Base-by-base conservation (phyloP, 164 flowering plant genomes). In the Annona cherimola region DNA sequence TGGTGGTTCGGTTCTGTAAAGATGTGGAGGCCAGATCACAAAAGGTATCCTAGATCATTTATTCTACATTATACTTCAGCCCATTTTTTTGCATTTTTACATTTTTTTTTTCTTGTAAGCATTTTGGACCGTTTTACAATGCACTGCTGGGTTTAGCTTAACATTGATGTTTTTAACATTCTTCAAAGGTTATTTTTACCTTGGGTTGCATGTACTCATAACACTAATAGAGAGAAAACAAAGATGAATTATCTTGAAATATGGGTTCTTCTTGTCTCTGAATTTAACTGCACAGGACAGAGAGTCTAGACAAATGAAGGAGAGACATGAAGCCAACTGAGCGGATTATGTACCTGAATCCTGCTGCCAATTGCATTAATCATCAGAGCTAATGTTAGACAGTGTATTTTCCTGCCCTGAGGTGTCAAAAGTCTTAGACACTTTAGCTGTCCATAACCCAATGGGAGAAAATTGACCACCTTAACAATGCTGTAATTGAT, bases 11-110 rank as follows among this genome's bases (percentile, higher is more conserved):
- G 35, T 94, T 94, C 74, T 94, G 99, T 82, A 94, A 91, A 84
- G 96, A 92, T 80, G 97, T 94, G 75, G 95, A 92, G 80, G 81
- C 77, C 72, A 84, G 99, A 85, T 84, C 97, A 42, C 92, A 89
- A 71, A 63, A 72, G 90, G 97, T 90, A 84, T 20, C 76, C 41
- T 63, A 50, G 19, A 45, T 68, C 44, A 45, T 35, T 35, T 61
- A 63, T 61, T 66, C 65, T 35, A n/a, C 35, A 61, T 0, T 8
- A 61, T 61, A 11, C 11, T 6, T n/a, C 35, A 20, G 18, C n/a
- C 14, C 11, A 0, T 61, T 7, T 20, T 61, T 61, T 35, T 61
- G 19, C 35, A 20, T 61, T 61, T 19, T 19, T 11, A 19, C 64
- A 19, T 39, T 61, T 39, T 26, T 11, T n/a, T 9, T 61, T 3